Base-by-base conservation (phyloP, 2,329 filamentous ascomycete genomes). In the Xylariomycetidae sp. region DNA sequence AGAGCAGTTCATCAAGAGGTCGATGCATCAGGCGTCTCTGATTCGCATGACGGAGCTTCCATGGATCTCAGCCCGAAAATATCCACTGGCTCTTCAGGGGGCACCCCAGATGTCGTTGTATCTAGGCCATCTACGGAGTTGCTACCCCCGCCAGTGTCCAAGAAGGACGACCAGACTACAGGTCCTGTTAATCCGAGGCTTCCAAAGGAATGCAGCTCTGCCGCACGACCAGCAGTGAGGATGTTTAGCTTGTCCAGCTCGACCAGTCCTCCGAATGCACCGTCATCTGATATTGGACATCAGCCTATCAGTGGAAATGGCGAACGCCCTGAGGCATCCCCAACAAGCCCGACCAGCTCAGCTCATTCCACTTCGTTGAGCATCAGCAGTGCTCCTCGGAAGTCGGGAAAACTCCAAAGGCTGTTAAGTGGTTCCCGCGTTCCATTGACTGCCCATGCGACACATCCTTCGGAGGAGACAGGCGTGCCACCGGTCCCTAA, bases 331-430 rank as follows among this genome's bases (percentile, higher is more conserved):
- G 44, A 45, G 13, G 40, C 45, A 7, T 46, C 50, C 19, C 45
- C 49, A 5, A 45, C 48, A 7, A 58, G 51, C 10, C 57, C 57
- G 5, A 40, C 34, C 6, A 58, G 49, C 30, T 56, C 55, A 3
- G 54, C 55, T 16, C 42, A 40, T 3, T 53, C 59, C 1, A 43
- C 32, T 12, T 61, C 60, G 1, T 36, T 57, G 28, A 64, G 57
- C 33, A 62, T 57, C n/a, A 52, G 56, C 2, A 60, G 50, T 30
- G 54, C 54, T 4, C 37, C 53, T 11, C 58, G 58, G 33, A 64
- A 59, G 25, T 54, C 54, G 1, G 57, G 55, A 34, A 64, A 59
- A 37, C 45, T 70, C 2, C 58, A 63, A 28, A 57, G 66, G 8
- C 45, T 71, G 17, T 44, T 70, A 11, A 63, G 53, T 41, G 45